Percentiles rank a stretch among this genome's conserved stretches.
Evolutionary conservation across 805 yeast genomes (phyloP).

Genomic region (Ogataea ganodermae): DNA sequence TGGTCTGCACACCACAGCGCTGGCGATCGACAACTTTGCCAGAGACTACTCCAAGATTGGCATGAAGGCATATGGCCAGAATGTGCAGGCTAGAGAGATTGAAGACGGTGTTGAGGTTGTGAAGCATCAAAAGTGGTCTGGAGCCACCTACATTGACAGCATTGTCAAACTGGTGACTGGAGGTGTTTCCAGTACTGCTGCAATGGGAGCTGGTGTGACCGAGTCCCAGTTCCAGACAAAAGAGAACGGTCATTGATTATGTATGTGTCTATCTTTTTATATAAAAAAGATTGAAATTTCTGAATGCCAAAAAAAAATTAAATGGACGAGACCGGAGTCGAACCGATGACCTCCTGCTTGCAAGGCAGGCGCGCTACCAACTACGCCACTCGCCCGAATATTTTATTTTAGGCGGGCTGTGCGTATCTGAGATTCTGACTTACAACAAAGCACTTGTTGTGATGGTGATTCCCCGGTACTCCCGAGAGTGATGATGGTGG

Average conservation of each 20-base stretch:
- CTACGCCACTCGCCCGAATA: constrained; percentile 76
- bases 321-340: constrained; percentile 76
- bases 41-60: constrained; percentile 77
- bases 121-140: constrained; percentile 98
- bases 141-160: constrained; percentile 94
- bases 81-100: constrained; percentile 85
- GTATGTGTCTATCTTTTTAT: not conserved
- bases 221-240: constrained; percentile 82
- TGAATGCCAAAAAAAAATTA: constrained; percentile 6
- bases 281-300: not conserved
- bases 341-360: constrained; percentile 78
- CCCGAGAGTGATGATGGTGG: too few relatives aligned
- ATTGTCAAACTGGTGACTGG: constrained; percentile 88
- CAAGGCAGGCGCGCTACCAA: constrained; percentile 83
- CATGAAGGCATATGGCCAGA: constrained; percentile 93
- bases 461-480: not conserved
- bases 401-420: not conserved
- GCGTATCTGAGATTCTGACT: not conserved
- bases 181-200: constrained; percentile 93
- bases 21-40: constrained; percentile 85
- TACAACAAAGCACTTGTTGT: not conserved
- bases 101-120: constrained; percentile 90
- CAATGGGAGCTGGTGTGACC: constrained; percentile 98
- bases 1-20: constrained; percentile 93
- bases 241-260: constrained; percentile 11